phyloP scores from a whole-genome alignment of 1,284 basidiomycete species.

The Filobasidium uniguttulatum region DNA sequence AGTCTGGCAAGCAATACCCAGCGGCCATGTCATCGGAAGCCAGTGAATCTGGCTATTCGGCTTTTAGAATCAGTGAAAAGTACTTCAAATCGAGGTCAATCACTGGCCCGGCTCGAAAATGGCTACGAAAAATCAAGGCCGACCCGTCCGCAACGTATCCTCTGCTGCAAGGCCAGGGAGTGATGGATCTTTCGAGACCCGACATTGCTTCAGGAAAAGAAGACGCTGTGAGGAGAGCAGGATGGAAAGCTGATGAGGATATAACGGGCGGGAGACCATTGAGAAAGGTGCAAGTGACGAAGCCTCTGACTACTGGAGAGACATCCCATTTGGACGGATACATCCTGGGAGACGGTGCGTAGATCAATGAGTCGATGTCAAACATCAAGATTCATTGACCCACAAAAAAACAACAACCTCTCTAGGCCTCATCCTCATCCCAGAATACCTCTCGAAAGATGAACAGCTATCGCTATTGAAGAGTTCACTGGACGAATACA shows the following conservation, averaged over 20 bases:
- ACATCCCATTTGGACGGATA: conserved; percentile 24
- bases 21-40: no score
- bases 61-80: conserved; percentile 33
- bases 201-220: conserved; percentile 18
- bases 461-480: conserved; percentile 53
- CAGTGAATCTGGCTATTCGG: conserved; percentile 3
- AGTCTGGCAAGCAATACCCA: no score
- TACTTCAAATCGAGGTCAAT: conserved; percentile 27
- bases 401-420: neutral
- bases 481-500: conserved; percentile 60
- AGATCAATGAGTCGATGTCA: neutral
- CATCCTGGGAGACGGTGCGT: conserved; percentile 29
- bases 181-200: conserved; percentile 29
- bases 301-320: conserved; percentile 15
- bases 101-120: neutral
- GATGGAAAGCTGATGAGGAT: conserved; percentile 28
- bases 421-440: conserved; percentile 66
- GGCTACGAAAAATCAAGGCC: neutral
- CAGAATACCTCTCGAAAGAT: conserved; percentile 48
- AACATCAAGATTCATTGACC: neutral
- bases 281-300: conserved; percentile 20
- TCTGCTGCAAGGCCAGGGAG: conserved; percentile 19
- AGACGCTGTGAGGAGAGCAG: conserved; percentile 29
- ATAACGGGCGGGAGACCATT: conserved; percentile 16
- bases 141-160: conserved; percentile 15